Base-by-base conservation (phyloP, 306 rosid genomes). In the Lathyrus oleraceus region DNA sequence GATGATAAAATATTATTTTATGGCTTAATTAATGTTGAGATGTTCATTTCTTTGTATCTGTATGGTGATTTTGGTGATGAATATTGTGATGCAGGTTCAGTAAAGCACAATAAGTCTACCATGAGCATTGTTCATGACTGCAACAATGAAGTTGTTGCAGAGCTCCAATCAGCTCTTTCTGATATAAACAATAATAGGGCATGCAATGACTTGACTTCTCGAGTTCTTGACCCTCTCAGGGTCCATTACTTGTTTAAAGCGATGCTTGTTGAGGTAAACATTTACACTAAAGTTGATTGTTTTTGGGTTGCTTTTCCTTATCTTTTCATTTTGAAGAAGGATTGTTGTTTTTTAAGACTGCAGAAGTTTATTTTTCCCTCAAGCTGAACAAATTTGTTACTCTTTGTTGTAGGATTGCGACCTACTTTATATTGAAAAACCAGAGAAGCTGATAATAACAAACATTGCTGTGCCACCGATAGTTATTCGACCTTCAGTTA, bases 401-500 rank as follows among this genome's bases (percentile, higher is more conserved):
- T 36, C 76, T 58, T 65, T 81, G 67, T 67, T 84, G 75, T 79
- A 94, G 98, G 98, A 94, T 54, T 90, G 96, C 49, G 91, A 85
- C 78, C 77, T 93, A 78, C 90, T 94, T 78, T 78, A 81, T 83
- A 81, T 93, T 59, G 82, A 81, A 71, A 82, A 94, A 80, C 98
- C 98, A n/a, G 97, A 90, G 85, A 90, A 85, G 60, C 86, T 90
- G 65, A 84, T 90, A 12, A 52, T 78, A 57, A 85, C 85, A 69
- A 85, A 74, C 73, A 73, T 94, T 56, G 72, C 87, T 5, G 98
- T 94, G 83, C 96, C 98, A 62, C 98, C 98, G 62, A 78, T 87
- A 63, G 77, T 88, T 43, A 86, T 88, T 77, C 97, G 97, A 72
- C 98, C 98, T 70, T 94, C 98, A 65, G 98, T 88, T 65, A 78